Percentiles rank a stretch among this genome's conserved stretches.
phyloP scores from a whole-genome alignment of 257 asterid species.

The Nicotiana benthamiana region DNA sequence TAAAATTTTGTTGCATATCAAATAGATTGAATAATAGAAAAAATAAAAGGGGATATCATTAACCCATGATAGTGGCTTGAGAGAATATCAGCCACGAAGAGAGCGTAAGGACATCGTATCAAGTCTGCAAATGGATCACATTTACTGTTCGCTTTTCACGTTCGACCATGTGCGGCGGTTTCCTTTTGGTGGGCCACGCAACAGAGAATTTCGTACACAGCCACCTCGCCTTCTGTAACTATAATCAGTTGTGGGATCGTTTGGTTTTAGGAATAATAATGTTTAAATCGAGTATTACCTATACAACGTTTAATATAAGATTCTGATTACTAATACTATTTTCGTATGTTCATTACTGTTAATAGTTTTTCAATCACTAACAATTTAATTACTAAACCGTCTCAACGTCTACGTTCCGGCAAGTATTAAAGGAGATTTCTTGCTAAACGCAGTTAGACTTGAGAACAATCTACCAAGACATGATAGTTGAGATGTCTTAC shows the following conservation, averaged over 20 bases:
- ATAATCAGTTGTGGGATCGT: not conserved
- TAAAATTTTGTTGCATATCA: too few relatives aligned
- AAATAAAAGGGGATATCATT: not conserved
- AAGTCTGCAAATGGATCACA: not conserved
- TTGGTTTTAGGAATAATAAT: too few relatives aligned
- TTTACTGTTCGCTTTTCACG: not conserved
- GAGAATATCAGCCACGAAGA: not conserved
- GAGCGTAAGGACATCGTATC: not conserved
- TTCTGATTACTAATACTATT: too few relatives aligned
- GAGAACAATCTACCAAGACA: too few relatives aligned
- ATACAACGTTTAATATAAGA: too few relatives aligned
- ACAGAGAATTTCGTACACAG: not conserved
- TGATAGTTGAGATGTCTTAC: not conserved
- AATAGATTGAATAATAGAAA: not conserved
- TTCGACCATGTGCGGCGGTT: conserved; percentile 25
- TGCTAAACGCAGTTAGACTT: too few relatives aligned
- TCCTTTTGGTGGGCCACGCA: not conserved
- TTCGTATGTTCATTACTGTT: too few relatives aligned
- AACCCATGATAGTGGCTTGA: not conserved
- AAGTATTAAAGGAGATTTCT: too few relatives aligned
- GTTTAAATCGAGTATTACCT: too few relatives aligned
- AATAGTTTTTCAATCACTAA: too few relatives aligned
- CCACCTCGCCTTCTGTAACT: not conserved
- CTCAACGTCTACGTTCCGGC: too few relatives aligned
- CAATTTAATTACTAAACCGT: too few relatives aligned